Base-by-base conservation (phyloP, 2,329 filamentous ascomycete species). In the Gyromitra esculenta region DNA sequence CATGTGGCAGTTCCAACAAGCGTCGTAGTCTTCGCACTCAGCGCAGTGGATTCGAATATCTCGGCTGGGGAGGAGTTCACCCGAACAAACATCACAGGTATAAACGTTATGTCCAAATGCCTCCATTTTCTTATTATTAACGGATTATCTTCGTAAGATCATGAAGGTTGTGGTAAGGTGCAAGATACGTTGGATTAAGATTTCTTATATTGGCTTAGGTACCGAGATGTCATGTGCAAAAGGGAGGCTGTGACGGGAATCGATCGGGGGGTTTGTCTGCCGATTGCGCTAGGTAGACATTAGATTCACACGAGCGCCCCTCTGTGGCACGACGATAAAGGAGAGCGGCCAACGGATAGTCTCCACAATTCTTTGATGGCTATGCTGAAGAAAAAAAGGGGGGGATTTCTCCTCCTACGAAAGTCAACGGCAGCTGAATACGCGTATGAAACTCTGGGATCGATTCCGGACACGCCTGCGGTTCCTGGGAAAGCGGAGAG, bases 1-100 rank as follows among this genome's bases (percentile, higher is more conserved):
- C 37, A 15, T 25, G 50, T 72, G 59, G 13, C 68, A 74, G 11
- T n/a, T 8, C 56, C 31, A 63, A n/a, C 71, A 74, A 39, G 60
- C 21, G 13, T 74, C 43, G 4, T 74, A 74, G 65, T 68, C 35
- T 37, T 69, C 35, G 15, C 54, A 62, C 7, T 15, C n/a, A 9
- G 21, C 1, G 9, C 68, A 72, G 56, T 74, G 57, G 4, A 68
- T 63, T 8, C 37, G 37, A n/a, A 45, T 54, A 11, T 68, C 45
- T 25, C 31, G 41, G 37, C 52, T 57, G 21, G 64, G 57, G n/a
- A n/a, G 18, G 25, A 74, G 21, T n/a, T 56, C 56, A 25, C 5
- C 25, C 7, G 7, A 11, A 31, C 71, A 74, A 31, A 8, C 37
- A 45, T 74, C 56, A n/a, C 71, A 74, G 5, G 25, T 31, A n/a